phyloP scores from a whole-genome alignment of 139 green algal species.

The Zygnema cylindricum region DNA sequence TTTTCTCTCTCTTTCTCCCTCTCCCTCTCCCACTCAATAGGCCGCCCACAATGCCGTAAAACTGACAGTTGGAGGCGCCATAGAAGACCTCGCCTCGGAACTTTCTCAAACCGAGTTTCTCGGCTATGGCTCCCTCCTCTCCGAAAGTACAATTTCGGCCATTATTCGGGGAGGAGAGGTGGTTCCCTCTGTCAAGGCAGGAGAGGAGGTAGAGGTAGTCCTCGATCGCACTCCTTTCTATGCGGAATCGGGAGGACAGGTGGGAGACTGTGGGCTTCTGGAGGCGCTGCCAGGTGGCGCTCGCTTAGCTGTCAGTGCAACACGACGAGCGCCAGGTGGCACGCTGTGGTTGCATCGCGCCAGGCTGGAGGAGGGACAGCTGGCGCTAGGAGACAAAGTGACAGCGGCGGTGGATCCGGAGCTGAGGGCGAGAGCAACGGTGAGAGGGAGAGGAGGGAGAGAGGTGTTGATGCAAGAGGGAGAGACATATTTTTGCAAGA shows the following conservation, averaged over 20 bases:
- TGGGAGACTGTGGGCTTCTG: constrained; percentile 65
- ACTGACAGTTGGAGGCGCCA: constrained; percentile 67
- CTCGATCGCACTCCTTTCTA: constrained; percentile 87
- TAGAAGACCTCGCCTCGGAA: constrained; percentile 64
- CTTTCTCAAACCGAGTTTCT: constrained; percentile 71
- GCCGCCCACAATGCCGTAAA: constrained; percentile 73
- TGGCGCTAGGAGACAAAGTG: constrained; percentile 50
- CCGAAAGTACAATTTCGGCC: constrained; percentile 63
- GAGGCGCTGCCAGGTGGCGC: constrained; percentile 13
- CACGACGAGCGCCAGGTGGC: constrained; percentile 78
- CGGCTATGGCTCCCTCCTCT: constrained; percentile 60
- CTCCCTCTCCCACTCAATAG: constrained; percentile 5
- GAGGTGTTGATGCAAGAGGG: too few relatives aligned
- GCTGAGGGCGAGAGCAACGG: constrained; percentile 33
- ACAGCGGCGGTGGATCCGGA: constrained; percentile 72
- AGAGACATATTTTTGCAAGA: neutral
- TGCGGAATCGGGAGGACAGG: constrained; percentile 84
- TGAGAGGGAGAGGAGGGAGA: neutral
- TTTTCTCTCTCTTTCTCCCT: neutral
- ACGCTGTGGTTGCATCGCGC: constrained; percentile 79
- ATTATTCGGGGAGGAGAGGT: constrained; percentile 70
- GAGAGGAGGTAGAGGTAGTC: constrained; percentile 72
- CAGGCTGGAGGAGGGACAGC: constrained; percentile 55
- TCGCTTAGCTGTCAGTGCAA: constrained; percentile 47
- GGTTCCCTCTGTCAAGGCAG: constrained; percentile 60